phyloP scores from a whole-genome alignment of 176 grass and related monocot genomes.

The Triticum aestivum region DNA sequence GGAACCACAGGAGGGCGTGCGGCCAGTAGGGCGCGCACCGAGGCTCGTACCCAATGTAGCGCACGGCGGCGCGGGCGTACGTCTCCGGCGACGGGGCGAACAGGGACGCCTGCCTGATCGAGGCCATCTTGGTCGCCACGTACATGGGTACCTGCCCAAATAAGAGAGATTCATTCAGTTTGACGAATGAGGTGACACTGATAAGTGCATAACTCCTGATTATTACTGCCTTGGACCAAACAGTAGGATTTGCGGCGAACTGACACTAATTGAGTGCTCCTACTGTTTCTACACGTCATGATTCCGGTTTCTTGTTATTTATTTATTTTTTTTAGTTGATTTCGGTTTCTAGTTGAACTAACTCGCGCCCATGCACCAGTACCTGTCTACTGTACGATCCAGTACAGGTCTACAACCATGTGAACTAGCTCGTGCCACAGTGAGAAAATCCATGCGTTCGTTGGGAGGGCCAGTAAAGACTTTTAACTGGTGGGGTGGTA shows the following conservation, averaged over 20 bases:
- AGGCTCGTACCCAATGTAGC: conserved; percentile 66
- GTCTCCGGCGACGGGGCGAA: conserved; percentile 59
- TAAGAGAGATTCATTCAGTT: not conserved
- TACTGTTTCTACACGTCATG: not conserved
- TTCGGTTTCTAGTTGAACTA: not conserved
- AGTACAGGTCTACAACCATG: not conserved
- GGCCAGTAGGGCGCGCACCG: conserved; percentile 75
- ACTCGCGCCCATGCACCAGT: not conserved
- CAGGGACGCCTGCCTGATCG: conserved; percentile 46
- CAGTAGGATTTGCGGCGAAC: not conserved
- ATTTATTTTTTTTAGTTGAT: no score
- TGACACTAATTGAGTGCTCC: not conserved
- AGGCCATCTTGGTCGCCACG: conserved; percentile 77
- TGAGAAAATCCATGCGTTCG: not conserved
- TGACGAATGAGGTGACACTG: not conserved
- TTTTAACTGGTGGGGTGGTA: not conserved
- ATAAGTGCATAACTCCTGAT: no score
- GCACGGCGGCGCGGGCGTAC: conserved; percentile 48
- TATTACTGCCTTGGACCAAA: no score
- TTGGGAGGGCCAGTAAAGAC: not conserved
- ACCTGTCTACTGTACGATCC: not conserved
- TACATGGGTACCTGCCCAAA: conserved; percentile 54
- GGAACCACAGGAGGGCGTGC: conserved; percentile 58
- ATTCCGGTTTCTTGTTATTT: not conserved
- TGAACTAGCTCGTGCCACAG: not conserved